Evolutionary conservation across 495 filamentous ascomycete genomes (phyloP).

Genomic region (Daldinia vernicosa): DNA sequence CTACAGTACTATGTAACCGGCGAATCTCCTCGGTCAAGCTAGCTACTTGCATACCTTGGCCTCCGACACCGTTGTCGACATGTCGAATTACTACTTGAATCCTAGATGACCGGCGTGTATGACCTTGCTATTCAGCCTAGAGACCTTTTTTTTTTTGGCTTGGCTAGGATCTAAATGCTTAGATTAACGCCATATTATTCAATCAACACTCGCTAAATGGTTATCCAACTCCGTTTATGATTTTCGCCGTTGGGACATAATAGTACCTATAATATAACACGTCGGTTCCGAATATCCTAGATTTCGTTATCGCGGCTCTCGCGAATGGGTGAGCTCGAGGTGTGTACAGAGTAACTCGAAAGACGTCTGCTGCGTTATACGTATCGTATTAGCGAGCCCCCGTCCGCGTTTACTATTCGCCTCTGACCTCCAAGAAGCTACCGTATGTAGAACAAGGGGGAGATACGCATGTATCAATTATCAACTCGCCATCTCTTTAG

Average conservation of each 20-base stretch:
- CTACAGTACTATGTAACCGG: slow-evolving; percentile 28
- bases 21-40: slow-evolving; percentile 35
- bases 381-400: slow-evolving; percentile 21
- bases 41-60: slow-evolving; percentile 25
- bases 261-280: slow-evolving; percentile 30
- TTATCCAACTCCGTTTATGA: slow-evolving; percentile 16
- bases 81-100: slow-evolving; percentile 35
- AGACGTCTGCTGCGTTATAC: slow-evolving; percentile 23
- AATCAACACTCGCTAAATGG: slow-evolving; percentile 14
- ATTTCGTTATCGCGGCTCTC: slow-evolving; percentile 23
- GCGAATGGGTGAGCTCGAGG: slow-evolving; percentile 22
- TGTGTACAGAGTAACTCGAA: slow-evolving; percentile 35
- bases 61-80: slow-evolving; percentile 15
- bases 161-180: slow-evolving; percentile 22
- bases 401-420: slow-evolving; percentile 18
- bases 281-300: slow-evolving; percentile 14
- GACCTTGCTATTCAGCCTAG: slow-evolving; percentile 30
- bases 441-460: slow-evolving; percentile 34
- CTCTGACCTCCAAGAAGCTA: slow-evolving; percentile 23
- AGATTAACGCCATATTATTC: slow-evolving; percentile 22
- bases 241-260: slow-evolving; percentile 13
- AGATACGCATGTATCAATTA: slow-evolving; percentile 27
- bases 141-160: slow-evolving; percentile 12
- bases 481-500: slow-evolving; percentile 38
- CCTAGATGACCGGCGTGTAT: slow-evolving; percentile 21